A percentile compares a stretch with the other conserved stretches of the same genome.
Conservation (phyloP, 73 alveolate genomes). For the Symbiodinium pilosum region DNA sequence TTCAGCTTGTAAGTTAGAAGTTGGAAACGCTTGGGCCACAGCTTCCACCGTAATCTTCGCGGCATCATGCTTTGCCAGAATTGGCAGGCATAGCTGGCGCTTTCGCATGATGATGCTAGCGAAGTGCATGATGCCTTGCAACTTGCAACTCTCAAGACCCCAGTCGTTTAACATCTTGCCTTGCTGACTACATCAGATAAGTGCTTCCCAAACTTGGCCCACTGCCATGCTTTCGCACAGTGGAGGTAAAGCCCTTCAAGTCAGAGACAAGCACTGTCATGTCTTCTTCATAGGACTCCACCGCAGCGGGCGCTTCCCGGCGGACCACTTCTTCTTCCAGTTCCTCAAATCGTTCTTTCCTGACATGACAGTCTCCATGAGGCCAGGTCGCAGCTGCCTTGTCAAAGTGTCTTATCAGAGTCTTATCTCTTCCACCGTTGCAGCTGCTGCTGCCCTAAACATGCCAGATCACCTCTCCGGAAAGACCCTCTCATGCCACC, state of each 20-base stretch:
- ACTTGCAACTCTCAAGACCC: no score
- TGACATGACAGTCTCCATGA: no score
- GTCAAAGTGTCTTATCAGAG: no score
- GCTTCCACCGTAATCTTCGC: neutral
- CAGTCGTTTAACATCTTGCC: no score
- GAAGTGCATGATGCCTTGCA: neutral
- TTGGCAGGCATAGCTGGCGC: slow-evolving; percentile 4
- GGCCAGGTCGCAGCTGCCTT: no score
- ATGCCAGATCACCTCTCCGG: neutral
- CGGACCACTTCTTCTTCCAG: neutral
- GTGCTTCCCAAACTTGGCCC: neutral
- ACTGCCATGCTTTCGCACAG: neutral
- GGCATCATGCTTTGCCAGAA: neutral
- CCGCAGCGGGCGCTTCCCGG: neutral
- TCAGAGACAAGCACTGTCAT: slow-evolving; percentile 21
- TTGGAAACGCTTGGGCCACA: neutral
- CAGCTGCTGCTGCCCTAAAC: no score
- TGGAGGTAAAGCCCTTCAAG: slow-evolving; percentile 13
- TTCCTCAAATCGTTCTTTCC: neutral
- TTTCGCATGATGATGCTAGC: slow-evolving; percentile 23
- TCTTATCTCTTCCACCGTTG: no score
- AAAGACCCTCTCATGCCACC: neutral
- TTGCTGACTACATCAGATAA: no score
- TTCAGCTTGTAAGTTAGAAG: no score
- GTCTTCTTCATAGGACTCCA: neutral